Conservation (phyloP, 768 basidiomycete species). For the Trametes punicea region DNA sequence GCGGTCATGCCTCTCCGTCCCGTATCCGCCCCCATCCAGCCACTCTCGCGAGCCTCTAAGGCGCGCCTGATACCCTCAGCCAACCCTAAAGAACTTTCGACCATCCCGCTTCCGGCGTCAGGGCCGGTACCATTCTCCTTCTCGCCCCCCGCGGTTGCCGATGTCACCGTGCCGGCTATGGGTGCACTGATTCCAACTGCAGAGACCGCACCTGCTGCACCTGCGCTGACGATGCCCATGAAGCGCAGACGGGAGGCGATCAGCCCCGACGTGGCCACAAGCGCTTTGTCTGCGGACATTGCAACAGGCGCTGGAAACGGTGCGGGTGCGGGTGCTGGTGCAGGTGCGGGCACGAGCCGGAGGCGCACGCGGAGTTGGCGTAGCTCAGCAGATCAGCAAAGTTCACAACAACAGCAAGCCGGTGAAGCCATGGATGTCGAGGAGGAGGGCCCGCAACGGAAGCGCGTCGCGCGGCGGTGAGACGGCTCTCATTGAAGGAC, state of each 20-base stretch:
- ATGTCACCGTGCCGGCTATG: constrained; percentile 39
- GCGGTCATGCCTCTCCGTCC: constrained; percentile 20
- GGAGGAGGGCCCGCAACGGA: constrained; percentile 73
- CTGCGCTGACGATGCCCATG: not conserved
- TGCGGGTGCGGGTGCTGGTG: too few relatives aligned
- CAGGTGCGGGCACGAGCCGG: constrained; percentile 37
- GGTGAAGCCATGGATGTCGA: constrained; percentile 63
- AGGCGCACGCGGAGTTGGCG: constrained; percentile 57
- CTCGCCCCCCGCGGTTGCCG: constrained; percentile 12
- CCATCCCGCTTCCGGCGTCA: constrained; percentile 25
- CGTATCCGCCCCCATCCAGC: constrained; percentile 7
- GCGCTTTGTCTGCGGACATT: constrained; percentile 33
- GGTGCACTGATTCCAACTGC: constrained; percentile 35
- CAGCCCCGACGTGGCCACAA: constrained; percentile 54
- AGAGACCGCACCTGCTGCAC: not conserved
- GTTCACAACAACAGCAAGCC: constrained; percentile 30
- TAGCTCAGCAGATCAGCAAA: constrained; percentile 16
- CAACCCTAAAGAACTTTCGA: constrained; percentile 28
- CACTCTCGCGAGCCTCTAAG: constrained; percentile 28
- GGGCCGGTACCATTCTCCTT: constrained; percentile 31
- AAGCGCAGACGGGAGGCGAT: constrained; percentile 79
- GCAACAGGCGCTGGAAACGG: constrained; percentile 33
- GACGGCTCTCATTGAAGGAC: not conserved
- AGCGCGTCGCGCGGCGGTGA: constrained; percentile 66
- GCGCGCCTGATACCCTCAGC: constrained; percentile 25